Base-by-base conservation (phyloP, 176 grass and related monocot species). In the Phoenix dactylifera region DNA sequence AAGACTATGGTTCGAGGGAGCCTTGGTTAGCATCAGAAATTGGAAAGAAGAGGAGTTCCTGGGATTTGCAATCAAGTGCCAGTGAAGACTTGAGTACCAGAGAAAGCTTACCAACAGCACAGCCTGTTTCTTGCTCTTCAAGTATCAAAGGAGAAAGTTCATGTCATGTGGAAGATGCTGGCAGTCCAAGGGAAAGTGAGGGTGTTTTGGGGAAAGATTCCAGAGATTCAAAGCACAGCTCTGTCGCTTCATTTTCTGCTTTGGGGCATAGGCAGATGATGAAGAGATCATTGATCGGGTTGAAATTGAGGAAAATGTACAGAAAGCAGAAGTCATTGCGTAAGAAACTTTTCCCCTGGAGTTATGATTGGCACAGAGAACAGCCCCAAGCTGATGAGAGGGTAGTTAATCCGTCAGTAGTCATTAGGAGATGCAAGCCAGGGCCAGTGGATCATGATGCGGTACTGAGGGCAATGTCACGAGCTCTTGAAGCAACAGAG, bases 301-400 rank as follows among this genome's bases (percentile, higher is more conserved):
- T 71, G 26, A 87, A 77, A 75, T 49, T 95, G 55, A 88, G 85
- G 66, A 95, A 89, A 69, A 80, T 95, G 85, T 95, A 95, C 65
- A 80, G 69, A 68, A 95, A 80, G 6, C 78, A 89, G 76, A 95
- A 85, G 65, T 77, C 82, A 48, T 62, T 88, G 50, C 81, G 77
- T 23, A 95, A 88, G 62, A 95, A 89, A 26, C 68, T 89, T 56
- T 95, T 95, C 69, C 85, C 79, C 52, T 95, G 89, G 89, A 95
- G 78, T 63, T 95, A 88, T 24, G 85, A 95, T 85, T 85, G 81
- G 85, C 85, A 89, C 70, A 82, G 89, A 78, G 82, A 95, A 58
- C 81, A 88, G 72, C 62, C 89, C 49, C 72, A 80, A 62, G 63
- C 58, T 32, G 89, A 85, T 65, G 85, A 72, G 60, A 85, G 53